A percentile compares a stretch with the other conserved stretches of the same genome.
Conservation (phyloP, 148 eudicot genomes). For the Cornus florida region DNA sequence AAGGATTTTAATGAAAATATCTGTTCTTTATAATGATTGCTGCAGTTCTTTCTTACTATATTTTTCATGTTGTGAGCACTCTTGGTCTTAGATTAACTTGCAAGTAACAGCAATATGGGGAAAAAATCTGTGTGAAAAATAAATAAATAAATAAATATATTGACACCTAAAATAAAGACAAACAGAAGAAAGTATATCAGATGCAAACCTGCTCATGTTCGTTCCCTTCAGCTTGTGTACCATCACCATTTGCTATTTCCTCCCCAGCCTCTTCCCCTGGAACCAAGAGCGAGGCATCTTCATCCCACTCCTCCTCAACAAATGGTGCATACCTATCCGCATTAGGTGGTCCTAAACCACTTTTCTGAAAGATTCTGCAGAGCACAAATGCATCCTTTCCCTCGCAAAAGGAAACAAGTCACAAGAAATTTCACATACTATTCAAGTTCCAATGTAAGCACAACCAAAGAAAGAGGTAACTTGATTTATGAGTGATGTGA, state of each 20-base stretch:
- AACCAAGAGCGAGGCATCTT: slow-evolving; percentile 35
- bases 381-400: slow-evolving; percentile 54
- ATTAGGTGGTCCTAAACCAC: slow-evolving; percentile 42
- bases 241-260: slow-evolving; percentile 49
- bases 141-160: no score
- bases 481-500: neutral
- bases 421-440: neutral
- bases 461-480: neutral
- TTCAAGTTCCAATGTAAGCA: slow-evolving; percentile 17
- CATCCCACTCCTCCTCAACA: slow-evolving; percentile 44
- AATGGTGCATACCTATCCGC: slow-evolving; percentile 49
- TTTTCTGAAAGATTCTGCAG: slow-evolving; percentile 43
- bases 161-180: neutral
- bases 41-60: neutral
- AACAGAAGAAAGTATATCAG: neutral
- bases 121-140: neutral
- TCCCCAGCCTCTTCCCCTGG: slow-evolving; percentile 70
- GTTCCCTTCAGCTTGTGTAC: slow-evolving; percentile 52
- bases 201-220: slow-evolving; percentile 21
- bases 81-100: slow-evolving; percentile 4
- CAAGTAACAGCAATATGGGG: neutral
- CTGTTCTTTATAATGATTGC: neutral
- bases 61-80: neutral
- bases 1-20: neutral
- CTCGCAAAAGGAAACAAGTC: slow-evolving; percentile 16